Evolutionary conservation across 2,329 filamentous ascomycete species (phyloP).

Genomic region (Talaromyces funiculosus): DNA sequence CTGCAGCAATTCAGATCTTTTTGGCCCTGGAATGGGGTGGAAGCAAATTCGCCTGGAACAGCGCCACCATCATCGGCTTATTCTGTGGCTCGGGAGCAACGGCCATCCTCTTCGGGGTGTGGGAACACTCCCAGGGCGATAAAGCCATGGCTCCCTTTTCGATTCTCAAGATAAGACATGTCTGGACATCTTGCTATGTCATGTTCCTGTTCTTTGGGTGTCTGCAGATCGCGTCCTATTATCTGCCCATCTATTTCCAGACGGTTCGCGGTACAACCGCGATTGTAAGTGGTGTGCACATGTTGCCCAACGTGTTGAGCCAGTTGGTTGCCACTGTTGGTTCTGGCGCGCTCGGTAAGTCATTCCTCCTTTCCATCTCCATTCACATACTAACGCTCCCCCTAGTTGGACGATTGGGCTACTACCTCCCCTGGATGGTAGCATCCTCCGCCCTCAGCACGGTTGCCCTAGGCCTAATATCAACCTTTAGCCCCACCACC

Average conservation of each 20-base stretch:
- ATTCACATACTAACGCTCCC: background rate
- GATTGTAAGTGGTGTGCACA: slow-evolving; percentile 22
- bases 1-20: slow-evolving; percentile 16
- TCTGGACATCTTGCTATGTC: slow-evolving; percentile 19
- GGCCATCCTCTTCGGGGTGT: slow-evolving; percentile 17
- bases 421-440: slow-evolving; percentile 23
- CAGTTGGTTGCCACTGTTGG: slow-evolving; percentile 5
- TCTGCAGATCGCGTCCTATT: slow-evolving; percentile 15
- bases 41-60: slow-evolving; percentile 15
- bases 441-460: slow-evolving; percentile 22
- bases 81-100: slow-evolving; percentile 18
- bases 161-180: slow-evolving; percentile 29
- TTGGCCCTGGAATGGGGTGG: slow-evolving; percentile 18
- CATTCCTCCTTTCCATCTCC: slow-evolving; percentile 20
- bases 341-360: slow-evolving; percentile 24
- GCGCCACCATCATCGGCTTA: slow-evolving; percentile 14
- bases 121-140: slow-evolving; percentile 19
- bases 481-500: slow-evolving; percentile 25
- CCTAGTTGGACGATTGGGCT: slow-evolving; percentile 21
- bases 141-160: slow-evolving; percentile 30
- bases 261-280: slow-evolving; percentile 21
- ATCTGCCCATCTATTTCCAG: slow-evolving; percentile 21
- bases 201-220: slow-evolving; percentile 24
- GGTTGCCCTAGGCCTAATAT: slow-evolving; percentile 27
- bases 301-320: slow-evolving; percentile 5